Conservation (phyloP, 169 alveolate species). For the Eimeria tenella region DNA sequence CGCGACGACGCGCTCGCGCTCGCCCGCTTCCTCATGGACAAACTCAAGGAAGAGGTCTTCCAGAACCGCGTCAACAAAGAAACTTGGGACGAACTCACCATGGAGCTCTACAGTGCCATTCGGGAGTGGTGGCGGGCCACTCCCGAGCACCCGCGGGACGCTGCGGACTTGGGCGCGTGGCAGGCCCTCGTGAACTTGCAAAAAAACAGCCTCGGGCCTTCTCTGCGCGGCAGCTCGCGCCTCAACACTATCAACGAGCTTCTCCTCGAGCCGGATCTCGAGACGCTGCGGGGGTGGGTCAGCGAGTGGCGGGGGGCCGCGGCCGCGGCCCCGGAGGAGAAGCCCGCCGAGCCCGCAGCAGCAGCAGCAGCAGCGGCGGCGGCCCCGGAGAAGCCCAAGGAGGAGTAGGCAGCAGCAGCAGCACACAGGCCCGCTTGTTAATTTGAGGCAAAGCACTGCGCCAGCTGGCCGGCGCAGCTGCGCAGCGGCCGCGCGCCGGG, state of each 20-base stretch:
- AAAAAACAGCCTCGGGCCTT: constrained; percentile 27
- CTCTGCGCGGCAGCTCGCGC: constrained; percentile 52
- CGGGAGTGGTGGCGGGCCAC: constrained; percentile 27
- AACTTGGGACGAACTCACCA: not conserved
- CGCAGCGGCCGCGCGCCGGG: no score
- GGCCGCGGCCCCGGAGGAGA: no score
- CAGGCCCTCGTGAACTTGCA: constrained; percentile 32
- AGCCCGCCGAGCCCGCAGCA: not conserved
- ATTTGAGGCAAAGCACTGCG: no score
- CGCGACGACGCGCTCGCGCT: not conserved
- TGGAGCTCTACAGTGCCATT: constrained; percentile 8
- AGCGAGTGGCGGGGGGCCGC: not conserved
- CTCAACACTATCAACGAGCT: not conserved
- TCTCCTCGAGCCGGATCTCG: constrained; percentile 54
- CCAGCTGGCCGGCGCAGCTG: no score
- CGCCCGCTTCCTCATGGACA: not conserved
- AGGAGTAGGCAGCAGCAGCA: not conserved
- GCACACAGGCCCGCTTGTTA: no score
- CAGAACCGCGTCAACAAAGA: not conserved
- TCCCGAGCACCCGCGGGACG: constrained; percentile 71
- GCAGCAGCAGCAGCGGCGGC: not conserved
- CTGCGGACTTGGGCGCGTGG: constrained; percentile 46
- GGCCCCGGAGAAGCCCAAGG: not conserved
- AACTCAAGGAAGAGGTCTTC: not conserved
- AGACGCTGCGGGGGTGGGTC: not conserved